These are phyloP conservation scores for Cephalotrichum gorgonifer DNA, from an alignment of 2,329 filamentous ascomycete genomes.

Conservation along the genomic window DNA sequence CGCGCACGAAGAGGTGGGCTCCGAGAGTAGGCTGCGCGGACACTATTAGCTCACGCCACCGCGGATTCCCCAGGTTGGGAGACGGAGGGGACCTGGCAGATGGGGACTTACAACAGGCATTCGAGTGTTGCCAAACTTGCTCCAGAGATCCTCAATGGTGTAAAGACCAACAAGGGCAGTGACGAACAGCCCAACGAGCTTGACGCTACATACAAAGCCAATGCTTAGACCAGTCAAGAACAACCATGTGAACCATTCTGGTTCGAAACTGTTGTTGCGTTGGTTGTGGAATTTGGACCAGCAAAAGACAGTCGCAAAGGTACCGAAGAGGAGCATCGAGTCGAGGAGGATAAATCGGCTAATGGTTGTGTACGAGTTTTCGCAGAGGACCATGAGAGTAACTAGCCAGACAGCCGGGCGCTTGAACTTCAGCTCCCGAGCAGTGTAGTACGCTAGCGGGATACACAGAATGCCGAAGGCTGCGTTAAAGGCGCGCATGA, in stretches of 20 bases:
- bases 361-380: slow-evolving; percentile 99
- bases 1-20: slow-evolving; percentile 68
- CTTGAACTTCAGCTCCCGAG: slow-evolving; percentile 78
- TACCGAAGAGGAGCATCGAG: slow-evolving; percentile 97
- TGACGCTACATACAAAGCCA: slow-evolving; percentile 96
- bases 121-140: slow-evolving; percentile 89
- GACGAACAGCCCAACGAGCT: slow-evolving; percentile 93
- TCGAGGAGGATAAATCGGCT: slow-evolving; percentile 96
- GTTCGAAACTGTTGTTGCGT: slow-evolving; percentile 74
- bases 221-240: slow-evolving; percentile 90
- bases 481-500: slow-evolving; percentile 97
- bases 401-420: slow-evolving; percentile 88
- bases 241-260: slow-evolving; percentile 92
- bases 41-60: not conserved
- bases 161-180: slow-evolving; percentile 93
- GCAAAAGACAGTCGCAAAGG: slow-evolving; percentile 93
- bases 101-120: slow-evolving; percentile 63
- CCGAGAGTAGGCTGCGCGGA: slow-evolving; percentile 46
- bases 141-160: slow-evolving; percentile 94
- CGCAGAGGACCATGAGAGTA: slow-evolving; percentile 93
- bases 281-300: slow-evolving; percentile 95
- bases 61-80: not conserved
- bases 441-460: slow-evolving; percentile 90
- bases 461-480: slow-evolving; percentile 88
- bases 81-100: not conserved